Base-by-base conservation (phyloP, 129 eudicot species). In the sunflower (Helianthus annuus) region DNA sequence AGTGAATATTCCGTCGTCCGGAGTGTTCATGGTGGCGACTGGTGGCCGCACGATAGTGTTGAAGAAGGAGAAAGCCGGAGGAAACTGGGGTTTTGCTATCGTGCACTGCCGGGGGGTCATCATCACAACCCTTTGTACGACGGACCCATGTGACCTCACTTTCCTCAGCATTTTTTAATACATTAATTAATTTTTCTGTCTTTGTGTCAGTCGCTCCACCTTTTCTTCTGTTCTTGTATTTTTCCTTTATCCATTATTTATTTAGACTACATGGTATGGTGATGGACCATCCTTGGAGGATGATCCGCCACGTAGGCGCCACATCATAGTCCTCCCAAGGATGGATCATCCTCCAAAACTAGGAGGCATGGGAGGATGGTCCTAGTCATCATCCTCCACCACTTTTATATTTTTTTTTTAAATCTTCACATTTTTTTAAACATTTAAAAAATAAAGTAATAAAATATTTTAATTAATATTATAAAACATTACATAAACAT, bases 1-100 rank as follows among this genome's bases (percentile, higher is more conserved):
- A 72, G 85, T 86, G 73, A 88, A 86, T 6, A 85, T 15, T 56
- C 78, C 38, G 38, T 95, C 99, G 65, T 38, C 66, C 1, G 70
- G 60, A 1, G 73, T 60, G 55, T 72, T 69, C 85, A 79, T 86
- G 80, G 81, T 74, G 68, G 79, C 58, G 56, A 62, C 82, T 10
- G 74, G 75, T 3, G 71, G 76, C 81, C 81, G 81, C 51, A 59
- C 65, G 76, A 59, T 80, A 69, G 64, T 44, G 75, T 48, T 58
- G 24, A n/a, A 38, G 74, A n/a, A 38, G 74, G 45, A 58, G 36
- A 3, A 17, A 2, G 64, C 4, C 39, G 8, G 64, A 10, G 79
- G 74, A 27, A 73, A 8, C 4, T 76, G 48, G 49, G 86, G 75
- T 45, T 32, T 3, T 72, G 81, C 63, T 83, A 80, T 36, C 6